phyloP scores from a whole-genome alignment of 768 basidiomycete species.

The Favolaschia claudopus region DNA sequence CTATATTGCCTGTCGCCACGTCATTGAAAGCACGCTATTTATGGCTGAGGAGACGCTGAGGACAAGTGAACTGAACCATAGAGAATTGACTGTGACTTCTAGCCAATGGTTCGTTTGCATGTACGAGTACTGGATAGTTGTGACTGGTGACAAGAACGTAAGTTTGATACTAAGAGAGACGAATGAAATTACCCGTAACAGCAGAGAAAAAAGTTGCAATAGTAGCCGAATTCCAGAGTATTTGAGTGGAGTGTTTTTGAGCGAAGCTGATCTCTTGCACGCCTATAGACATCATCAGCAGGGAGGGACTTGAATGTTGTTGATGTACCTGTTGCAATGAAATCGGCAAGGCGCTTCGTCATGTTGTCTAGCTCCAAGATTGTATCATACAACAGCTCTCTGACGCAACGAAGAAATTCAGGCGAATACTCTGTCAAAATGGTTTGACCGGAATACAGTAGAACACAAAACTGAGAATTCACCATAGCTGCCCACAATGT shows the following conservation, averaged over 20 bases:
- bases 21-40: conserved; percentile 21
- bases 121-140: conserved; percentile 19
- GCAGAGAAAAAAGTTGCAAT: conserved; percentile 20
- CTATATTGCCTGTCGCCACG: conserved; percentile 22
- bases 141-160: not conserved
- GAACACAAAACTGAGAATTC: not conserved
- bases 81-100: conserved; percentile 7
- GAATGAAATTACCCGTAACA: conserved; percentile 4
- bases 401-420: conserved; percentile 14
- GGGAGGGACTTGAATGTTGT: not conserved
- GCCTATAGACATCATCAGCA: not conserved
- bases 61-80: conserved; percentile 17
- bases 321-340: conserved; percentile 8
- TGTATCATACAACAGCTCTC: conserved; percentile 17
- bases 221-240: conserved; percentile 15
- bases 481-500: conserved; percentile 19
- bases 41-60: conserved; percentile 20
- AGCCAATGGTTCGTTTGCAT: not conserved
- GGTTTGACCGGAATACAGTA: not conserved
- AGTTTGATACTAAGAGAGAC: not conserved
- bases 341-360: conserved; percentile 9
- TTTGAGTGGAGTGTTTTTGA: conserved; percentile 18
- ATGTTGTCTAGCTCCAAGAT: conserved; percentile 2
- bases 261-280: conserved; percentile 20
- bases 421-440: conserved; percentile 5